Conservation (phyloP, 768 basidiomycete genomes). For the Macrocybe gigantea region DNA sequence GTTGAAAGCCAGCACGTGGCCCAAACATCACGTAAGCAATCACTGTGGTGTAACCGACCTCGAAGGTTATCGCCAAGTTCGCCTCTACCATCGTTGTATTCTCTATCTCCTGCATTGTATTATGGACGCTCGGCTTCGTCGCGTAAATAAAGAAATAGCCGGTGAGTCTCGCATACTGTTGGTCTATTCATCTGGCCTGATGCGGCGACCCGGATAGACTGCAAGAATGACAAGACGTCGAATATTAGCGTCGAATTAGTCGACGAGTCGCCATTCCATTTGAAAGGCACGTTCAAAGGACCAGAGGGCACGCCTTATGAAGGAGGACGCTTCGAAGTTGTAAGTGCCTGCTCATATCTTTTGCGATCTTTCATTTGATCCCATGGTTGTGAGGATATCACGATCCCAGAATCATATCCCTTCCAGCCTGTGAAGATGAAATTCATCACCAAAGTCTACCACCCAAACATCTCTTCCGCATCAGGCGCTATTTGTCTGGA, state of each 20-base stretch:
- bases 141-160: constrained; percentile 92
- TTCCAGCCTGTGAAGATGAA: constrained; percentile 98
- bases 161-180: constrained; percentile 36
- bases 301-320: constrained; percentile 92
- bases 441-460: constrained; percentile 94
- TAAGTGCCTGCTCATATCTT: constrained; percentile 34
- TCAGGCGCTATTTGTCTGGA: constrained; percentile 95
- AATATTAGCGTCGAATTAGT: constrained; percentile 82
- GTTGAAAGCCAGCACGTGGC: too few species aligned
- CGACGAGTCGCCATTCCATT: constrained; percentile 87
- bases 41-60: neutral
- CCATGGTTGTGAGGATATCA: constrained; percentile 62
- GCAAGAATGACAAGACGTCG: constrained; percentile 92
- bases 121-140: constrained; percentile 85
- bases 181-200: neutral
- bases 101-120: constrained; percentile 6
- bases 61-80: neutral
- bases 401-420: constrained; percentile 87
- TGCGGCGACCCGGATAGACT: constrained; percentile 46
- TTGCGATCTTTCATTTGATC: constrained; percentile 2
- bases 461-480: constrained; percentile 92
- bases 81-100: constrained; percentile 4
- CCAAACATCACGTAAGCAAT: constrained; percentile 5
- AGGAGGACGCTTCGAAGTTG: constrained; percentile 88
- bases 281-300: constrained; percentile 87